Base-by-base conservation (phyloP, 2,329 filamentous ascomycete genomes). In the Aspergillus hiratsukae region DNA sequence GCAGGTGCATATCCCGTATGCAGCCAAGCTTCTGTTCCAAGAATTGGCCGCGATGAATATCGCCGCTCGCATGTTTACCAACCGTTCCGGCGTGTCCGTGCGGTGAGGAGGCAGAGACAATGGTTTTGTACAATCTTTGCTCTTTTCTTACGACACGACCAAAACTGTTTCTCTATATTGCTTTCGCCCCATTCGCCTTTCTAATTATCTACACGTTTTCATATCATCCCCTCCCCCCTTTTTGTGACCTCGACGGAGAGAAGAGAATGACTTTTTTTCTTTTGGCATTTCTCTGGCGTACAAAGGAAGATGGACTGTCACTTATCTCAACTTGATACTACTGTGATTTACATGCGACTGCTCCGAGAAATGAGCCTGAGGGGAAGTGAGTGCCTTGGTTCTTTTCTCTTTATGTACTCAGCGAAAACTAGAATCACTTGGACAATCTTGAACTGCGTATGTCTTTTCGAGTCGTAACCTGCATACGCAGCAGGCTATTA, bases 31-130 rank as follows among this genome's bases (percentile, higher is more conserved):
- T 51, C 85, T 99, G 51, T 99, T 99, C 87, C 94, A 99, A 80
- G 94, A 99, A 79, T 80, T 99, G 65, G 90, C 92, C 71, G 88
- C 91, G 51, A 99, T 99, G 94, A 97, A 97, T 75, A 97, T 99
- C 74, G 93, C 94, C 10, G 88, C 93, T 31, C 87, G 94, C 73
- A 93, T 99, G 91, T 99, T 96, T 74, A 97, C 93, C 41, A 89
- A 90, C 72, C 73, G 74, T 49, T 76, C 74, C 37, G 73, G 74
- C 19, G 73, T 76, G 59, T 75, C 73, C 52, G 70, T 76, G 60
- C 74, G 75, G 59, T 76, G 64, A 69, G 63, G 57, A 50, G 23
- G 28, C 48, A 50, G 27, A 19, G 31, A 19, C 10, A 28, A 14
- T 9, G 28, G 28, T 49, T 40, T 43, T 50, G 46, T 35, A 21